Evolutionary conservation across 331 rosid genomes (phyloP).

Genomic region (Malus hybrid): DNA sequence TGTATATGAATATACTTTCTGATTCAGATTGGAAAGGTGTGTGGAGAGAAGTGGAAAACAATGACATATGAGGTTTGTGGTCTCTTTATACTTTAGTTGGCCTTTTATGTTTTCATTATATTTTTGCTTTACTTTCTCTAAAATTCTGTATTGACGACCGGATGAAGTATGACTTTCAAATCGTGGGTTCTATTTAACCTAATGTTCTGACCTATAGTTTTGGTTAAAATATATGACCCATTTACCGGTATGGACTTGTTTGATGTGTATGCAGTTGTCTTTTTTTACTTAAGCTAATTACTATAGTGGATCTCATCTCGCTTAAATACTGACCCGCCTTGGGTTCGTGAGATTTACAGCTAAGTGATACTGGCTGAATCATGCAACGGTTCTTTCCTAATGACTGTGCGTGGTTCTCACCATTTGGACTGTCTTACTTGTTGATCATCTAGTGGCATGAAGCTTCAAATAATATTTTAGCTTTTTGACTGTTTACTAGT

Average conservation of each 20-base stretch:
- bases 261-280: not conserved
- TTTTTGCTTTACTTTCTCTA: not conserved
- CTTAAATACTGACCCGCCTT: not conserved
- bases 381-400: not conserved
- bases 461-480: not conserved
- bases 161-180: not conserved
- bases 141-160: not conserved
- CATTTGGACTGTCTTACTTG: not conserved
- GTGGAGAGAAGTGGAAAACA: slow-evolving; percentile 97
- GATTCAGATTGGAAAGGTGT: slow-evolving; percentile 85
- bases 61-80: slow-evolving; percentile 73
- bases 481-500: not conserved
- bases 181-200: not conserved
- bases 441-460: not conserved
- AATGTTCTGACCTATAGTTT: not conserved
- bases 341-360: not conserved
- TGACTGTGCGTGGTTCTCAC: not conserved
- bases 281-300: not conserved
- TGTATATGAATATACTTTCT: slow-evolving; percentile 1
- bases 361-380: not conserved
- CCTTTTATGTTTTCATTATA: not conserved
- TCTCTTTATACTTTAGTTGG: not conserved
- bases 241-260: not conserved
- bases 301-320: not conserved
- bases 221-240: not conserved